Percentiles rank a stretch among this genome's conserved stretches.
phyloP scores from a whole-genome alignment of 139 green algal genomes.

The Picochlorum costavermella region DNA sequence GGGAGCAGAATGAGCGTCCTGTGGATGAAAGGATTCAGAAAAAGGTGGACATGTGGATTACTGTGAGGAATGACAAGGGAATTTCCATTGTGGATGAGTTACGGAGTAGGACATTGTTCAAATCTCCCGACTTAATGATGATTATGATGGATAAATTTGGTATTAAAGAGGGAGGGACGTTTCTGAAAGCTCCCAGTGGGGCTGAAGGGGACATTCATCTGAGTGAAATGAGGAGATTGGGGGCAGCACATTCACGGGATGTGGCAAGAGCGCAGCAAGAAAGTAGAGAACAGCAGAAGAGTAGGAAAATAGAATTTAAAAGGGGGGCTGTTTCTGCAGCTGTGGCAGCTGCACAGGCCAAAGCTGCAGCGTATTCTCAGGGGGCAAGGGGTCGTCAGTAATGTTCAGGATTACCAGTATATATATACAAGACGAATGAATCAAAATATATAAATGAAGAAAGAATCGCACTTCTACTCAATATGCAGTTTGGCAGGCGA shows the following conservation, averaged over 20 bases:
- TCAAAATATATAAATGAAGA: too few relatives aligned
- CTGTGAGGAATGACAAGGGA: neutral
- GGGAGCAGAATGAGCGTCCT: too few relatives aligned
- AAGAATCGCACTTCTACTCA: too few relatives aligned
- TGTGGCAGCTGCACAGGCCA: conserved; percentile 6
- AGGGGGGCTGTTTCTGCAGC: neutral
- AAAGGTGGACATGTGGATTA: too few relatives aligned
- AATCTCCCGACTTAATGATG: neutral
- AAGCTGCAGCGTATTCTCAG: neutral
- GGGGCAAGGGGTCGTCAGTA: neutral
- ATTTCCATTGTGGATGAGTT: conserved; percentile 2
- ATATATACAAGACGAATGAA: too few relatives aligned
- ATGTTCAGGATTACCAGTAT: too few relatives aligned
- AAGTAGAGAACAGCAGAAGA: neutral
- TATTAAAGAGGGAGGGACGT: neutral
- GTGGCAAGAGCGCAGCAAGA: conserved; percentile 16
- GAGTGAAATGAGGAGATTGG: too few relatives aligned
- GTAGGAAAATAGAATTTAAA: neutral
- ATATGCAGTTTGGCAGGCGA: conserved; percentile 50
- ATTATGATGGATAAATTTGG: conserved; percentile 1
- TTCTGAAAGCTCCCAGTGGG: neutral
- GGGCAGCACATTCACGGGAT: too few relatives aligned
- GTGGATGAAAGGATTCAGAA: too few relatives aligned
- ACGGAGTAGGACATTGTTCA: neutral
- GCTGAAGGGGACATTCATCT: too few relatives aligned